Base-by-base conservation (phyloP, 495 filamentous ascomycete genomes). In the Annulohypoxylon stygium region DNA sequence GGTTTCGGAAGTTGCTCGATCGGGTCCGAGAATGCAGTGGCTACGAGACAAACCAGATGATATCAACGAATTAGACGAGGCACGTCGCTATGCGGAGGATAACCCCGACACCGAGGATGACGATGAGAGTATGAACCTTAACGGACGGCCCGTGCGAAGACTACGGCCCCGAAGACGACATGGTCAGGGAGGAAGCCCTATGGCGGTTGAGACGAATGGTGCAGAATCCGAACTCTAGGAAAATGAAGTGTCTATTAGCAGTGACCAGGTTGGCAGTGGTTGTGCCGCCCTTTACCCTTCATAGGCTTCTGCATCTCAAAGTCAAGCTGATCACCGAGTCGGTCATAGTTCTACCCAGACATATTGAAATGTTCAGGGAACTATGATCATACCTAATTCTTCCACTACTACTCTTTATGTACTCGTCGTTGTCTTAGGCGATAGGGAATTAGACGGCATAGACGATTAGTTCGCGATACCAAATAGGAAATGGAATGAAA, bases 21-120 rank as follows among this genome's bases (percentile, higher is more conserved):
- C 91, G 6, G 96, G 96, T 3, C 96, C 96, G 18, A 87, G 96
- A 55, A 99, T 99, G 96, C 93, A 93, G 75, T 99, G 96, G 96
- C 85, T 99, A 73, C 88, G 96, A 70, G 89, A 91, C 81, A 91
- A 93, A 76, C 96, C 97, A 0, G 84, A 83, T 7, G 90, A 98
- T 73, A 84, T 98, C 50, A 87, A 81, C 16, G 91, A 95, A 73
- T 82, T 98, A 54, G 95, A 99, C 64, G 96, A 99, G 82, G 88
- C 88, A 68, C 79, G 88, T 36, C 79, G 82, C 16, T 91, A 85
- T 36, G 86, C 83, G 20, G 85, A 85, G 53, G 83, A 85, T 30
- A 77, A 84, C 57, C 79, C 71, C 23, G 83, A 83, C 14, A 81
- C 77, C 54, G 84, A 86, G 20, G 82, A 83, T 62, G 83, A 85